Conservation (phyloP, 2,329 filamentous ascomycete species). For the Coniochaeta hoffmannii region DNA sequence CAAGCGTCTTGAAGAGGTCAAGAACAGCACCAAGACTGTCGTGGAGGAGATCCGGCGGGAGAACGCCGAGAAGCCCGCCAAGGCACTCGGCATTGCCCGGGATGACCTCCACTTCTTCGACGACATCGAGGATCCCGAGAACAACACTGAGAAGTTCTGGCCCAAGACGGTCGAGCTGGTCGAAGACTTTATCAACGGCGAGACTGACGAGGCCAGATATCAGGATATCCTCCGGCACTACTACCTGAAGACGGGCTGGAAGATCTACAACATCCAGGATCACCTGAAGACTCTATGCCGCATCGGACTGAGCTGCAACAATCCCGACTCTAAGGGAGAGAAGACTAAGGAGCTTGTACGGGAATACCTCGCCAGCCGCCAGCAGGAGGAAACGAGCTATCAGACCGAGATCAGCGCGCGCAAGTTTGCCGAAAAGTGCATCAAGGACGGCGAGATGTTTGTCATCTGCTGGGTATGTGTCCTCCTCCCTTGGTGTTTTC, state of each 20-base stretch:
- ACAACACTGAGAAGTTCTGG: slow-evolving; percentile 67
- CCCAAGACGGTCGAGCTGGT: slow-evolving; percentile 77
- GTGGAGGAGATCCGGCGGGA: slow-evolving; percentile 66
- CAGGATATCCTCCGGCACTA: slow-evolving; percentile 89
- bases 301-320: slow-evolving; percentile 76
- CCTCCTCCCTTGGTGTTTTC: background rate
- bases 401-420: slow-evolving; percentile 84
- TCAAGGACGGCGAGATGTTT: slow-evolving; percentile 90
- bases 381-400: slow-evolving; percentile 79
- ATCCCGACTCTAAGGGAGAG: slow-evolving; percentile 73
- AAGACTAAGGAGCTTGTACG: slow-evolving; percentile 87
- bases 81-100: slow-evolving; percentile 75
- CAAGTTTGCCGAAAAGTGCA: slow-evolving; percentile 85
- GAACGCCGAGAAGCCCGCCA: slow-evolving; percentile 69
- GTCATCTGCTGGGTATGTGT: slow-evolving; percentile 79
- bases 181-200: slow-evolving; percentile 76
- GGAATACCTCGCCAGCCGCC: slow-evolving; percentile 75
- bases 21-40: slow-evolving; percentile 68
- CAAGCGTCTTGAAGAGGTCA: slow-evolving; percentile 73
- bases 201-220: slow-evolving; percentile 74
- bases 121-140: slow-evolving; percentile 46
- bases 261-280: slow-evolving; percentile 87
- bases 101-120: slow-evolving; percentile 75
- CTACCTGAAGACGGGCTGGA: slow-evolving; percentile 87
- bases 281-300: slow-evolving; percentile 75